Conservation (phyloP, 1,284 basidiomycete genomes). For the Ganoderma meredithae region DNA sequence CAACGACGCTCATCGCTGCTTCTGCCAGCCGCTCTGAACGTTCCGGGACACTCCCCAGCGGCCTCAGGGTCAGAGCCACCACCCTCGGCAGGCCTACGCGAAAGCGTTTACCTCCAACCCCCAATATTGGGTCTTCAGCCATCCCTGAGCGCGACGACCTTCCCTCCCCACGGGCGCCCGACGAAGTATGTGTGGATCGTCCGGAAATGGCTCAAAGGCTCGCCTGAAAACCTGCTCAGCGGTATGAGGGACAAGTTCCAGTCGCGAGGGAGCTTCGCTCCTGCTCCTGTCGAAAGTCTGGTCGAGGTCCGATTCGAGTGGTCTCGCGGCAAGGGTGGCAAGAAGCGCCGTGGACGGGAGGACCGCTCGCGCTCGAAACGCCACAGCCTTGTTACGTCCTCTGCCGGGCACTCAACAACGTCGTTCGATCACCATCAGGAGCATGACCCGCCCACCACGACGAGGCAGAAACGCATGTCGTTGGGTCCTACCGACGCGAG, state of each 20-base stretch:
- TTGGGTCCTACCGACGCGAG: conserved; percentile 15
- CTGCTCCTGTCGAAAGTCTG: conserved; percentile 35
- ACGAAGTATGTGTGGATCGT: conserved; percentile 86
- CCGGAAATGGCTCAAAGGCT: conserved; percentile 78
- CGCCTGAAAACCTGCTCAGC: conserved; percentile 45
- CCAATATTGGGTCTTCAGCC: conserved; percentile 73
- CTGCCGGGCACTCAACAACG: conserved; percentile 39
- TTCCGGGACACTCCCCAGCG: conserved; percentile 23
- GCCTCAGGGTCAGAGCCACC: conserved; percentile 30
- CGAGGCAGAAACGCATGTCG: conserved; percentile 29
- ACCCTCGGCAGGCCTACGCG: conserved; percentile 16
- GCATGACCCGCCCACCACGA: conserved; percentile 22
- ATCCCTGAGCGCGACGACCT: conserved; percentile 49
- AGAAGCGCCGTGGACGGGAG: conserved; percentile 40
- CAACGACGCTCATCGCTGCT: conserved; percentile 25
- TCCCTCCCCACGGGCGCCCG: conserved; percentile 55
- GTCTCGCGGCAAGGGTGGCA: conserved; percentile 58
- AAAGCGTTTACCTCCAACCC: conserved; percentile 50
- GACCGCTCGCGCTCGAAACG: conserved; percentile 31
- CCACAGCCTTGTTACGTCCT: conserved; percentile 32
- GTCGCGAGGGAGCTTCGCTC: conserved; percentile 22
- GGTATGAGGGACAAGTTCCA: conserved; percentile 50
- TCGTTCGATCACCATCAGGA: conserved; percentile 34
- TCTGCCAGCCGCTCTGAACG: conserved; percentile 17
- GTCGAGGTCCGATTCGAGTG: conserved; percentile 82